Percentiles rank a stretch among this genome's conserved stretches.
phyloP scores from a whole-genome alignment of 2,329 filamentous ascomycete genomes.

The Fusarium secorum region DNA sequence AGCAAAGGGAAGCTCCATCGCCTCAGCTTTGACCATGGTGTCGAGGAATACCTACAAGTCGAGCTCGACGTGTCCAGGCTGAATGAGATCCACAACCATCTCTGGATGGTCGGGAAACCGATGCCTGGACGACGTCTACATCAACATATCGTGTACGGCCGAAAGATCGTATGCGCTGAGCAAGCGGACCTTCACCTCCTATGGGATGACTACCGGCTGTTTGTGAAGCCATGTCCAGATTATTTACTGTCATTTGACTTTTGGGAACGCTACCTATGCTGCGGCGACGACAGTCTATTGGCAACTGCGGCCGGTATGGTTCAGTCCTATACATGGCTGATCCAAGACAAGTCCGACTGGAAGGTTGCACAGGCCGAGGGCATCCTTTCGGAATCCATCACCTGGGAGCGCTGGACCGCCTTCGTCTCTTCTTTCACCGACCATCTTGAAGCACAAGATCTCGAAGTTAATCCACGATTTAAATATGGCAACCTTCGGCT shows the following conservation, averaged over 20 bases:
- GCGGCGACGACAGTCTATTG: accelerated
- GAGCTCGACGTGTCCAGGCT: neutral
- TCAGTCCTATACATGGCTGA: neutral
- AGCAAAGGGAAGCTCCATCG: neutral
- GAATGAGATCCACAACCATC: neutral
- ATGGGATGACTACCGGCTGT: neutral
- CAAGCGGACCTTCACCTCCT: neutral
- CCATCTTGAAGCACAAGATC: neutral
- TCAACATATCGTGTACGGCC: neutral
- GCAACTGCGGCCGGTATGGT: accelerated
- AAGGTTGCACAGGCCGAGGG: neutral
- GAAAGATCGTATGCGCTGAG: accelerated
- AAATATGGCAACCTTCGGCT: neutral
- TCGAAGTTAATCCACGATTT: neutral
- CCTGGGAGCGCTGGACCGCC: neutral
- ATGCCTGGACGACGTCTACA: neutral
- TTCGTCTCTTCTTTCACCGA: neutral
- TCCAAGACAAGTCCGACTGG: neutral
- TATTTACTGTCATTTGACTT: neutral
- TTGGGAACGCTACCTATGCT: neutral
- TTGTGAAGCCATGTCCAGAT: neutral
- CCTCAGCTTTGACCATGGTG: accelerated
- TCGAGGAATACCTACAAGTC: accelerated
- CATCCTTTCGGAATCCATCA: accelerated
- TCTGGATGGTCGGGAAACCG: neutral